phyloP scores from a whole-genome alignment of 768 basidiomycete species.

The Pulveroboletus frians region DNA sequence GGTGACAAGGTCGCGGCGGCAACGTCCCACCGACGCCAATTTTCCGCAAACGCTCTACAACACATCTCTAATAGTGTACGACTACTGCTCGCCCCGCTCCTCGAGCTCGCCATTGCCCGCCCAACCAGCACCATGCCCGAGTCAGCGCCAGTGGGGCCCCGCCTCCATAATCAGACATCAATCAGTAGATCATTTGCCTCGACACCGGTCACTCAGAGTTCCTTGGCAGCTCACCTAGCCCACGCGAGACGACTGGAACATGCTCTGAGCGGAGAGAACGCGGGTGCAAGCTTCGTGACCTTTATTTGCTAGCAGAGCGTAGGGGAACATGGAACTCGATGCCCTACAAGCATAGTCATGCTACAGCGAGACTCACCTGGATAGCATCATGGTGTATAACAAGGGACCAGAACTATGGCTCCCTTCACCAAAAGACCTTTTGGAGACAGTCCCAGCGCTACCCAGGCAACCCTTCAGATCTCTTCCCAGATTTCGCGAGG shows the following conservation, averaged over 20 bases:
- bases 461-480: not conserved
- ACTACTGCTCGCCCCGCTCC: conserved; percentile 10
- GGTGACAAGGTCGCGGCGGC: too few species aligned
- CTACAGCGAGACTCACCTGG: conserved; percentile 6
- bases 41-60: conserved; percentile 18
- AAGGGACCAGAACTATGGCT: not conserved
- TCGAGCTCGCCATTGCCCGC: not conserved
- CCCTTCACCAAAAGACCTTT: conserved; percentile 6
- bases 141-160: not conserved
- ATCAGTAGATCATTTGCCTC: conserved; percentile 10
- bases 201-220: not conserved
- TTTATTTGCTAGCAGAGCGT: not conserved
- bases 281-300: not conserved
- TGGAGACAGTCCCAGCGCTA: not conserved
- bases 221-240: not conserved
- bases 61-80: conserved; percentile 7
- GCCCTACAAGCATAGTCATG: not conserved
- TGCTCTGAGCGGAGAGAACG: not conserved
- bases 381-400: conserved; percentile 4
- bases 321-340: not conserved
- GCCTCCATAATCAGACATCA: conserved; percentile 3
- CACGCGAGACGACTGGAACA: not conserved
- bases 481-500: conserved; percentile 28
- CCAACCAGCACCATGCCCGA: not conserved
- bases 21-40: conserved; percentile 20